phyloP scores from a whole-genome alignment of 805 yeast genomes.

The Pichia nanzhaoensis region DNA sequence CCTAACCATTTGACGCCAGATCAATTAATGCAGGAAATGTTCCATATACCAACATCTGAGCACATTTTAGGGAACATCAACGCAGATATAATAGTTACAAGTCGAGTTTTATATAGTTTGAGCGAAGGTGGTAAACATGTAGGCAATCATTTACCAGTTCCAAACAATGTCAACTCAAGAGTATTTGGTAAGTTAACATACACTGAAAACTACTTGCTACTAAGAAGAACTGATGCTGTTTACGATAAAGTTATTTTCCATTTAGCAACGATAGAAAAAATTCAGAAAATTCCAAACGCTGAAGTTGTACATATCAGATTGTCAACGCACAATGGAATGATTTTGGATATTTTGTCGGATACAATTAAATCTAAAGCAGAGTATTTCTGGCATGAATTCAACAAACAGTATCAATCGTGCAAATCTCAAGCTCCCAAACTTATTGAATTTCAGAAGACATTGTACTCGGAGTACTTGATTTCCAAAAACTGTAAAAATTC shows the following conservation, averaged over 20 bases:
- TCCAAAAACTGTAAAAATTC: conserved; percentile 44
- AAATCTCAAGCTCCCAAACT: conserved; percentile 55
- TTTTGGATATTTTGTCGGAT: conserved; percentile 62
- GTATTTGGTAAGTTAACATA: conserved; percentile 53
- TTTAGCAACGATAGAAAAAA: conserved; percentile 70
- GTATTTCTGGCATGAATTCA: conserved; percentile 60
- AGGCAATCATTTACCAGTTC: conserved; percentile 21
- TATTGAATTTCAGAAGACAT: conserved; percentile 56
- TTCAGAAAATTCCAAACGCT: conserved; percentile 75
- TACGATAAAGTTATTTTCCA: conserved; percentile 62
- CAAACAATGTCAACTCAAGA: conserved; percentile 4
- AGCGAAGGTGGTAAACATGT: conserved; percentile 3
- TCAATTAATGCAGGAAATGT: conserved; percentile 61
- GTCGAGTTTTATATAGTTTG: conserved; percentile 8
- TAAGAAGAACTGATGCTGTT: conserved; percentile 63
- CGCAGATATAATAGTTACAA: conserved; percentile 8
- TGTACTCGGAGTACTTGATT: conserved; percentile 81
- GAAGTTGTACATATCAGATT: conserved; percentile 76
- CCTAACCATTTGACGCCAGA: conserved; percentile 51
- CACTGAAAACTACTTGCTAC: conserved; percentile 70
- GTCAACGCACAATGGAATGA: conserved; percentile 57
- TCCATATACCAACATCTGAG: conserved; percentile 68
- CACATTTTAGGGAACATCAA: conserved; percentile 33
- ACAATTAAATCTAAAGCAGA: conserved; percentile 79
- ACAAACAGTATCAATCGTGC: conserved; percentile 41